Base-by-base conservation (phyloP, 2,329 filamentous ascomycete species). In the Scedosporium minutisporum region DNA sequence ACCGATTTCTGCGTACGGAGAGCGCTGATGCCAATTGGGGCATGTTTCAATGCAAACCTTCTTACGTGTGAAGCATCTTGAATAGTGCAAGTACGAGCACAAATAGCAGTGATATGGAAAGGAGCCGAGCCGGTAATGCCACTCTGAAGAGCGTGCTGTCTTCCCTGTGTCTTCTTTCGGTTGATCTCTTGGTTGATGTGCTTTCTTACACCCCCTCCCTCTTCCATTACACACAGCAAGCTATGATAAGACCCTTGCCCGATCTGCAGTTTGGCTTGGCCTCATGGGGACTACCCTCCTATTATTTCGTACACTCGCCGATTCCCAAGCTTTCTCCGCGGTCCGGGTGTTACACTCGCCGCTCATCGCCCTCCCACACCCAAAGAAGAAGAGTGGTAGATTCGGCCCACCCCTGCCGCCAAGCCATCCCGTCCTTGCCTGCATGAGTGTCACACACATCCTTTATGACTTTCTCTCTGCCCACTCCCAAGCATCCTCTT, bases 381-480 rank as follows among this genome's bases (percentile, higher is more conserved):
- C 59, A 12, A 29, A 18, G 44, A 53, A 41, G 42, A 46, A 14
- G 23, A 61, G 59, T 21, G 44, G 18, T 14, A 23, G 18, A 23
- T 25, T 55, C 42, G 10, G 42, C 25, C 25, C 25, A 51, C 48
- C 60, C 48, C 46, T 59, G 57, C 14, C 38, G 57, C 38, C 57
- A 23, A 59, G 33, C 57, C 38, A n/a, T 59, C 60, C 16, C 29
- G n/a, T 33, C 29, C 25, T 61, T 29, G 23, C n/a, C 18, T 23
- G 9, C 29, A 51, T 23, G 38, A 42, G 10, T 9, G 27, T 42
- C 42, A 53, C 60, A 53, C 60, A 57, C 60, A 55, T 57, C 48
- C 60, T 61, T 61, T 61, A 61, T 61, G 46, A 61, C 60, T 57
- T 61, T 61, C 46, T 42, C 9, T n/a, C 16, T 57, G 29, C 46